Conservation (phyloP, 1,284 basidiomycete genomes). For the Trichosporon inkin region DNA sequence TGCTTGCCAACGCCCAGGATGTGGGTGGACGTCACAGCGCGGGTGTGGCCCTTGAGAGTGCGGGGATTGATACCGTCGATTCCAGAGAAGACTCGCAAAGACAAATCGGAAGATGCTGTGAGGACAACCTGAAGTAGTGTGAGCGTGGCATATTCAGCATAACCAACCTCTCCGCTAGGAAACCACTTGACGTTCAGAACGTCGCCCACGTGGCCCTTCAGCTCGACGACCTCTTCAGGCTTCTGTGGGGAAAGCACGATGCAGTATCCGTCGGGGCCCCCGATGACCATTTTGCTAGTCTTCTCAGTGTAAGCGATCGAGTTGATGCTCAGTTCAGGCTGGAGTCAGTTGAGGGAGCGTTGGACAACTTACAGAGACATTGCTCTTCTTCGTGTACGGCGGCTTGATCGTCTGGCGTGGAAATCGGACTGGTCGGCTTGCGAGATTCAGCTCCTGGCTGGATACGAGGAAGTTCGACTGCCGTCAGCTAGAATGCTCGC, state of each 20-base stretch:
- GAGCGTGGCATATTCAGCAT: not conserved
- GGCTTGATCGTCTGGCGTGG: constrained; percentile 43
- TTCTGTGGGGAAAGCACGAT: constrained; percentile 34
- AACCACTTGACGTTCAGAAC: constrained; percentile 48
- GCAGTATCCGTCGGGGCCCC: constrained; percentile 49
- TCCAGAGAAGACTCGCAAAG: constrained; percentile 48
- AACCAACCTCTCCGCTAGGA: constrained; percentile 38
- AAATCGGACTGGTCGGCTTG: constrained; percentile 32
- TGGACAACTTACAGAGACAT: constrained; percentile 28
- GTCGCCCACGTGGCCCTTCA: constrained; percentile 52
- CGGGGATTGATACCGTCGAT: constrained; percentile 53
- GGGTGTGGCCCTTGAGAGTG: constrained; percentile 64
- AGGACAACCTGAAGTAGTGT: constrained; percentile 45
- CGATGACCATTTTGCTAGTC: constrained; percentile 39
- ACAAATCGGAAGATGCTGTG: constrained; percentile 49
- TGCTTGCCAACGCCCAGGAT: constrained; percentile 64
- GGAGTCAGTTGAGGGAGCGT: constrained; percentile 1
- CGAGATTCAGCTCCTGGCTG: constrained; percentile 29
- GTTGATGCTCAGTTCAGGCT: constrained; percentile 41
- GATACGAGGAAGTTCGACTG: constrained; percentile 40
- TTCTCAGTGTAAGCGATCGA: constrained; percentile 41
- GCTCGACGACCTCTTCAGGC: constrained; percentile 19
- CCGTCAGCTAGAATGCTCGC: constrained; percentile 7
- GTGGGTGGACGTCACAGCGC: constrained; percentile 56
- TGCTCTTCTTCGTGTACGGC: constrained; percentile 32